Conservation (phyloP, 805 yeast genomes). For the Nakazawaea pomicola region DNA sequence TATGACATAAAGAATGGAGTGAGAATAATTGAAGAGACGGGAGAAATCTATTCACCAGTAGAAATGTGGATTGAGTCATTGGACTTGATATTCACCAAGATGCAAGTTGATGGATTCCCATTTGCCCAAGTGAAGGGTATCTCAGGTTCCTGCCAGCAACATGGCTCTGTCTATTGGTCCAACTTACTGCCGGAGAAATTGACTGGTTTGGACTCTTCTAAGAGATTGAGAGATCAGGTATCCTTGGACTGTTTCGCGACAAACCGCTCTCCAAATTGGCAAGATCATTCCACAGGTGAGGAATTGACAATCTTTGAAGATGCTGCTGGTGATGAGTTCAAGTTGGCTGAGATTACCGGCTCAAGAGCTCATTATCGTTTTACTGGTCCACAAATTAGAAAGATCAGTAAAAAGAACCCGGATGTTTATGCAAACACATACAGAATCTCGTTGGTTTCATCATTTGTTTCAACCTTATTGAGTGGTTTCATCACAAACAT, state of each 20-base stretch:
- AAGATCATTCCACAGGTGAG: constrained; percentile 79
- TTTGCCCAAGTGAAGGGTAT: constrained; percentile 58
- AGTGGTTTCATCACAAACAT: constrained; percentile 58
- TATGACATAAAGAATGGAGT: constrained; percentile 78
- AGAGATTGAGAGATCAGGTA: constrained; percentile 41
- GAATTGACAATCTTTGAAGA: constrained; percentile 62
- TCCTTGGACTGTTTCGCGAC: constrained; percentile 51
- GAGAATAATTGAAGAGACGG: constrained; percentile 41
- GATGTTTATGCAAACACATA: constrained; percentile 49
- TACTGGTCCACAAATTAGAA: constrained; percentile 89
- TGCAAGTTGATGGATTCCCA: constrained; percentile 49
- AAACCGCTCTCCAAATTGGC: constrained; percentile 85
- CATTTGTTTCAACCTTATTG: constrained; percentile 69
- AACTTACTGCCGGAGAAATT: constrained; percentile 38
- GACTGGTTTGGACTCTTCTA: constrained; percentile 25
- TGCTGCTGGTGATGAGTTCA: constrained; percentile 52
- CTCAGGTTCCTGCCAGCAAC: constrained; percentile 89
- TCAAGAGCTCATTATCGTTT: constrained; percentile 86
- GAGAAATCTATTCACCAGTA: constrained; percentile 74
- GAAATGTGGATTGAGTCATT: constrained; percentile 88
- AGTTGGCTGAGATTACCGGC: constrained; percentile 68
- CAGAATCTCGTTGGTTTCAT: constrained; percentile 70
- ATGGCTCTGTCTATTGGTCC: constrained; percentile 85
- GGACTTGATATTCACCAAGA: constrained; percentile 52
- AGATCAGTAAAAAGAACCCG: constrained; percentile 53